Evolutionary conservation across 2,329 filamentous ascomycete species (phyloP).

Genomic region (Fusarium begoniae): DNA sequence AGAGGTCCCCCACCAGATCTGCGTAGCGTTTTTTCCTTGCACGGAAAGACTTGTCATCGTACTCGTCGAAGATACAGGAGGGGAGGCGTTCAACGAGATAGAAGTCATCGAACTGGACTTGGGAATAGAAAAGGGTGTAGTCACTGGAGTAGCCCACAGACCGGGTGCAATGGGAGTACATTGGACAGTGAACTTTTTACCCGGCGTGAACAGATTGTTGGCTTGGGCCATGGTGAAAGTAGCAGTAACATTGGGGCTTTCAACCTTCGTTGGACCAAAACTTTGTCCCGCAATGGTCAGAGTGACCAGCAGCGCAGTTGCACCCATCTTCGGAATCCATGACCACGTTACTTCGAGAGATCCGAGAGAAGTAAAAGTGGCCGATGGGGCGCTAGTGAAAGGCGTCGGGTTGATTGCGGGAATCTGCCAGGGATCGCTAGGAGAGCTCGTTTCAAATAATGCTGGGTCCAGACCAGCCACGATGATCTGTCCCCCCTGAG

Average conservation of each 20-base stretch:
- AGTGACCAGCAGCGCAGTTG: no score
- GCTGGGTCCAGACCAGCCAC: neutral
- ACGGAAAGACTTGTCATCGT: no score
- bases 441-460: neutral
- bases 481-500: neutral
- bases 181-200: rapidly evolving
- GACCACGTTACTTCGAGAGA: neutral
- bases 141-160: neutral
- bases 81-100: no score
- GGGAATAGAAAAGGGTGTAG: no score
- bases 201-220: neutral
- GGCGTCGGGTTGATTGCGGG: neutral
- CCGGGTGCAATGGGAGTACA: neutral
- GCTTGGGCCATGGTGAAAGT: neutral
- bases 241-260: no score
- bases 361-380: neutral
- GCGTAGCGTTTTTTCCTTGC: no score
- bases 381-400: neutral
- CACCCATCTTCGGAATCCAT: no score
- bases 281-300: neutral
- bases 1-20: no score
- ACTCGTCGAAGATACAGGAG: no score
- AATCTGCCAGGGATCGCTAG: neutral
- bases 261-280: no score
- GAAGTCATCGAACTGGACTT: no score